Percentiles rank a stretch among this genome's conserved stretches.
Evolutionary conservation across 129 eudicot species (phyloP).

Genomic region (Centella asiatica): DNA sequence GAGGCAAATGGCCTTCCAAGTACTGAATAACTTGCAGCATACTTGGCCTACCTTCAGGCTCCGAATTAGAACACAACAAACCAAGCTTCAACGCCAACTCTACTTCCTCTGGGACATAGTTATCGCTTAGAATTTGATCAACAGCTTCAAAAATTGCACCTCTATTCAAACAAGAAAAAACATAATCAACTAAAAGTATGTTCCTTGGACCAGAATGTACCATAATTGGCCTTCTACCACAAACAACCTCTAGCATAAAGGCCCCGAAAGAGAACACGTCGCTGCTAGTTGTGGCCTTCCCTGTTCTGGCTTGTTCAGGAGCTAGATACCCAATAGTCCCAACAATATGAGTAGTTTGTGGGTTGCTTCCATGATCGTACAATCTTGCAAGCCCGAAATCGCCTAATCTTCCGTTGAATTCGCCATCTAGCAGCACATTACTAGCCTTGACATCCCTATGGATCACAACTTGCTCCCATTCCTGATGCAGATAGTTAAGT

Average conservation of each 20-base stretch:
- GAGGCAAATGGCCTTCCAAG: too few relatives aligned
- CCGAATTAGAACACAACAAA: too few relatives aligned
- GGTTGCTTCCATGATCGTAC: conserved; percentile 17
- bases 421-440: conserved; percentile 18
- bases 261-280: conserved; percentile 28
- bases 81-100: too few relatives aligned
- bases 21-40: too few relatives aligned
- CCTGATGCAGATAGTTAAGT: conserved; percentile 15
- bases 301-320: conserved; percentile 12
- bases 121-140: too few relatives aligned
- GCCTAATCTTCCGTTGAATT: conserved; percentile 15
- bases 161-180: too few relatives aligned
- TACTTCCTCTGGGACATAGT: too few relatives aligned
- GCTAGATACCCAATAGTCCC: conserved; percentile 25
- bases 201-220: too few relatives aligned
- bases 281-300: conserved; percentile 13
- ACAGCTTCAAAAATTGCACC: too few relatives aligned
- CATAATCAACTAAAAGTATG: too few relatives aligned
- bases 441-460: conserved; percentile 25
- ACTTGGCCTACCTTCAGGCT: too few relatives aligned
- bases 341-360: conserved; percentile 14
- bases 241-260: conserved; percentile 21
- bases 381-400: conserved; percentile 20
- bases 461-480: conserved; percentile 18
- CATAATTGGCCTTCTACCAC: conserved; percentile 30